Evolutionary conservation across 805 yeast species (phyloP).

Genomic region (Candida fluviatilis): DNA sequence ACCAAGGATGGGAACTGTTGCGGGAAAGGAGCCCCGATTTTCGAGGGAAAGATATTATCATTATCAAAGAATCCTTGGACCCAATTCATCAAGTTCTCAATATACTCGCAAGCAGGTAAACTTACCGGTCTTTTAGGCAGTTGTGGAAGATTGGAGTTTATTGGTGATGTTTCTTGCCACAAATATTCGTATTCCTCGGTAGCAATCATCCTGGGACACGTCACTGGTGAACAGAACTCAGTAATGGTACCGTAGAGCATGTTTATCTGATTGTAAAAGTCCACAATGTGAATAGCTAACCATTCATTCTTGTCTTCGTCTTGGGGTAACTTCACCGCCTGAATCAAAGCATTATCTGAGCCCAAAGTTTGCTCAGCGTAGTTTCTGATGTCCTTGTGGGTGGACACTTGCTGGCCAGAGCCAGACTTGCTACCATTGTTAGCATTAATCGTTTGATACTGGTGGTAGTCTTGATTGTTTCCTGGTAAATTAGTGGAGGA

Average conservation of each 20-base stretch:
- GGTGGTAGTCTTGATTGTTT: slow-evolving; percentile 14
- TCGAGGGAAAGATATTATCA: slow-evolving; percentile 84
- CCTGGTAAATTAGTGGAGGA: slow-evolving; percentile 32
- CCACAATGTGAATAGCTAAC: slow-evolving; percentile 97
- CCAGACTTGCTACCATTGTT: slow-evolving; percentile 10
- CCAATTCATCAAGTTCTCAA: slow-evolving; percentile 92
- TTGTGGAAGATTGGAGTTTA: slow-evolving; percentile 1
- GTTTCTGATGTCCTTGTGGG: slow-evolving; percentile 72
- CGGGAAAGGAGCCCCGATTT: slow-evolving; percentile 89
- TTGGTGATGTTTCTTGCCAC: slow-evolving; percentile 76
- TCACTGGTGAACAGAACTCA: slow-evolving; percentile 90
- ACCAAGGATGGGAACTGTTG: slow-evolving; percentile 74
- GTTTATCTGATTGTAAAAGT: slow-evolving; percentile 91
- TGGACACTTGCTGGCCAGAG: slow-evolving; percentile 30
- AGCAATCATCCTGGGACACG: slow-evolving; percentile 97
- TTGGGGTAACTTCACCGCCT: slow-evolving; percentile 89
- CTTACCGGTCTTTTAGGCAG: slow-evolving; percentile 69
- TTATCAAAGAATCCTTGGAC: slow-evolving; percentile 89
- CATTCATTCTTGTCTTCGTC: slow-evolving; percentile 92
- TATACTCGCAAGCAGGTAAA: slow-evolving; percentile 91
- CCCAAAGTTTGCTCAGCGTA: slow-evolving; percentile 96
- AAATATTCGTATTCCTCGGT: slow-evolving; percentile 94
- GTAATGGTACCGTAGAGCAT: slow-evolving; percentile 96
- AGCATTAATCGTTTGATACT: slow-evolving; percentile 30
- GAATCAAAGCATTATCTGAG: slow-evolving; percentile 82